Conservation (phyloP, 768 basidiomycete species). For the Tulasnella sp. region DNA sequence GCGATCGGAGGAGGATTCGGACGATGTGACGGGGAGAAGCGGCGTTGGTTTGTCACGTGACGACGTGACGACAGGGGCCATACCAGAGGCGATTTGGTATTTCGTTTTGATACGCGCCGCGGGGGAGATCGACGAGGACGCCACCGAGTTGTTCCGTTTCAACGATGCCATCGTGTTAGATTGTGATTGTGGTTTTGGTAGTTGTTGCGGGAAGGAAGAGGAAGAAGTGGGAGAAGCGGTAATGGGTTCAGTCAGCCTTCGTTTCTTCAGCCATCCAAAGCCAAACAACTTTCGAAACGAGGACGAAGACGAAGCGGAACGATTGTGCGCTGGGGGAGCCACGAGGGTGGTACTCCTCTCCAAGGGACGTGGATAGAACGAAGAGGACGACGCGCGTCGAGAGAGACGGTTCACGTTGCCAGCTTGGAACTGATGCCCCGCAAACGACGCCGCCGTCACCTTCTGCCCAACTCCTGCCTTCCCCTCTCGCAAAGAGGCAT, state of each 20-base stretch:
- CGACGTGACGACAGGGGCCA: background rate
- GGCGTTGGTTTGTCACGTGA: background rate
- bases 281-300: constrained; percentile 10
- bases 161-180: too few relatives aligned
- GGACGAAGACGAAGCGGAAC: constrained; percentile 3
- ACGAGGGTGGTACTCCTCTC: constrained; percentile 1
- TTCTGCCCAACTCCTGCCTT: background rate
- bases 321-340: background rate
- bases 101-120: constrained; percentile 14
- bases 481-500: too few relatives aligned
- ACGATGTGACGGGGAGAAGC: background rate
- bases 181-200: background rate
- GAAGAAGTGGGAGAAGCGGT: background rate
- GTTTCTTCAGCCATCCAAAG: constrained; percentile 10
- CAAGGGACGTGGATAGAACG: constrained; percentile 14
- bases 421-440: too few relatives aligned
- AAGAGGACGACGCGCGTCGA: constrained; percentile 9
- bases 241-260: constrained; percentile 12
- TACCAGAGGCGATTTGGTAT: constrained; percentile 8
- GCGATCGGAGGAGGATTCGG: background rate
- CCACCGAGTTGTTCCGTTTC: too few relatives aligned
- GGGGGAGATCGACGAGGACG: constrained; percentile 3
- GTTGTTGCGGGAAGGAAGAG: background rate
- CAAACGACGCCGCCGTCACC: background rate
- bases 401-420: constrained; percentile 10